Conservation (phyloP, 805 yeast species). For the Saturnispora silvae region DNA sequence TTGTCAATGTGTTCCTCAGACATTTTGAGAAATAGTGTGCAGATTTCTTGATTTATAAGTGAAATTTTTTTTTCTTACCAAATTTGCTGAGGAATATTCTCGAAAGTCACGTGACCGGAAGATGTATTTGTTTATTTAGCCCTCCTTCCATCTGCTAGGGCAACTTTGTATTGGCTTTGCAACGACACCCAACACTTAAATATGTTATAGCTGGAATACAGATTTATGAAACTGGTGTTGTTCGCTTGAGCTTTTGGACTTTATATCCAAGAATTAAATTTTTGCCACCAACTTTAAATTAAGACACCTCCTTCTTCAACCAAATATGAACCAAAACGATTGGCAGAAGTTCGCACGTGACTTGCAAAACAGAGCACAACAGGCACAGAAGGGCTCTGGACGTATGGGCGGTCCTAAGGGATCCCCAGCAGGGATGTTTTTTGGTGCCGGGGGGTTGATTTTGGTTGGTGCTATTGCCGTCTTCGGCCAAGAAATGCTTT, state of each 20-base stretch:
- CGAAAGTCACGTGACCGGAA: conserved; percentile 6
- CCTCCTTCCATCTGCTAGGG: too few relatives aligned
- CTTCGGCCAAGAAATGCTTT: conserved; percentile 45
- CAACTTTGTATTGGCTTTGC: too few relatives aligned
- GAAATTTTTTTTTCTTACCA: too few relatives aligned
- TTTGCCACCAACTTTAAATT: too few relatives aligned
- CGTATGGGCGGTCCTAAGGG: conserved; percentile 15
- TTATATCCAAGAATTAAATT: too few relatives aligned
- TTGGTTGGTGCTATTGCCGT: conserved; percentile 49
- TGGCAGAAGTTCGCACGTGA: conserved; percentile 44
- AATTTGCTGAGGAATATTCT: neutral
- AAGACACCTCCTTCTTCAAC: too few relatives aligned
- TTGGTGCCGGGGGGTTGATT: conserved; percentile 54
- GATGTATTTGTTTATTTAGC: too few relatives aligned
- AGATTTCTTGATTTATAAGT: too few relatives aligned
- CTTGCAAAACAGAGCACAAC: conserved; percentile 35
- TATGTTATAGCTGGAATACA: neutral
- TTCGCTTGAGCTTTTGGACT: neutral
- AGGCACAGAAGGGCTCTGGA: conserved; percentile 25
- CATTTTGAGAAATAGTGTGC: too few relatives aligned
- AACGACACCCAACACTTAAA: neutral
- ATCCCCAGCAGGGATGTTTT: conserved; percentile 45
- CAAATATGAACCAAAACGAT: conserved; percentile 31
- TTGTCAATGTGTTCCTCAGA: conserved; percentile 12
- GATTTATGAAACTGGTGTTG: neutral